Base-by-base conservation (phyloP, 1,284 basidiomycete genomes). In the Sanghuangporus sanghuang region DNA sequence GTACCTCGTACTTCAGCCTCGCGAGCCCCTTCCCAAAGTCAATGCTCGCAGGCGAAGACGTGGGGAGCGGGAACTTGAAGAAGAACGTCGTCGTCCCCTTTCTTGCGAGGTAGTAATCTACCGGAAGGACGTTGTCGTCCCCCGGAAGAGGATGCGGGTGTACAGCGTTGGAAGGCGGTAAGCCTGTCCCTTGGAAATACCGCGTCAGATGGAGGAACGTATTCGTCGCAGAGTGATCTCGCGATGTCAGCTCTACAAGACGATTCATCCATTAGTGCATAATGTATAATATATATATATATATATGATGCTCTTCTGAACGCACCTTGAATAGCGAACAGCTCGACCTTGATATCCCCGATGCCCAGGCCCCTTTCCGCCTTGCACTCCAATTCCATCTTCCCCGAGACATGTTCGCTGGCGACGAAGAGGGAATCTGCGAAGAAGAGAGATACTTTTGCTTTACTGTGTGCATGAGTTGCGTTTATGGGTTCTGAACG, bases 161-260 rank as follows among this genome's bases (percentile, higher is more conserved):
- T 0, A 92, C 89, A 2, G 90, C 87, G 70, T 92, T 92, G 5
- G 89, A 92, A 8, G 89, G 89, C 0, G 89, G 90, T 3, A 91
- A 76, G n/a, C 84, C 85, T 4, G 85, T 85, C 2, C 89, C 90
- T 73, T 92, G 90, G 70, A 92, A 92, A 8, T 89, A 71, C 39
- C 88, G 80, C 35, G 83, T 79, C 60, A 78, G 80, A 67, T 89
- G 86, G 32, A 91, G 72, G 69, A 92, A 92, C 0, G 85, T 86
- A 36, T 85, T 88, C 0, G 85, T 88, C 2, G 90, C 90, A 35
- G 89, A 86, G 73, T 90, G 87, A 71, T 90, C 87, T 67, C 87
- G 77, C 32, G 89, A 89, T 9, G 83, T 84, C 14, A 92, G 73
- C 71, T 92, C 90, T 92, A 69, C 0, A 55, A 67, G 63, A 14